A percentile compares a stretch with the other conserved stretches of the same genome.
These are phyloP conservation scores for Trichophyton simii DNA, from an alignment of 2,329 filamentous ascomycete genomes.

Conservation along the genomic window DNA sequence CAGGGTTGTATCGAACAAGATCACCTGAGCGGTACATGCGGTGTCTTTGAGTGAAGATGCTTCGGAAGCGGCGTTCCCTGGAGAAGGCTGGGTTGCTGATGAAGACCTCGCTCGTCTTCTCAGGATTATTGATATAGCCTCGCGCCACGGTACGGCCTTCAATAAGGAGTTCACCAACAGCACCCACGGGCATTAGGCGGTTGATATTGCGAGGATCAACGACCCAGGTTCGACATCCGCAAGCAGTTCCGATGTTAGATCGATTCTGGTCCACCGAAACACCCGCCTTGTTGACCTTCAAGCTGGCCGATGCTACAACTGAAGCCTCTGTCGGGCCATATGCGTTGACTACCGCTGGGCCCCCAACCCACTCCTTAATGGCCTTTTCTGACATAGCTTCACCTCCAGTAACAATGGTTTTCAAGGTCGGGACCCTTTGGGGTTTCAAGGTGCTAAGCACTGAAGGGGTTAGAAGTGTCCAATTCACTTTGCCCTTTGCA, in stretches of 20 bases:
- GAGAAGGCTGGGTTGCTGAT: constrained; percentile 34
- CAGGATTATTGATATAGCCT: constrained; percentile 44
- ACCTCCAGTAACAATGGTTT: constrained; percentile 33
- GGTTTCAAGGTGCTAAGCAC: constrained; percentile 41
- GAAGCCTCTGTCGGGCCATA: constrained; percentile 33
- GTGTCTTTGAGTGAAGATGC: constrained; percentile 11
- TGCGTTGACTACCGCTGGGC: constrained; percentile 33
- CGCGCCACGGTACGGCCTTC: constrained; percentile 40
- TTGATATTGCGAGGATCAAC: constrained; percentile 28
- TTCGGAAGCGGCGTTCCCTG: constrained; percentile 6
- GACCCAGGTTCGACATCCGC: constrained; percentile 28
- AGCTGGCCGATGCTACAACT: constrained; percentile 19
- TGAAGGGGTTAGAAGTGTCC: constrained; percentile 46
- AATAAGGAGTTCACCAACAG: constrained; percentile 24
- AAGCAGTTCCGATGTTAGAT: constrained; percentile 24
- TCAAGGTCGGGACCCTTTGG: constrained; percentile 33
- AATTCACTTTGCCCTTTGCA: constrained; percentile 39
- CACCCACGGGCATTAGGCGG: constrained; percentile 38
- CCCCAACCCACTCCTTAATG: constrained; percentile 33
- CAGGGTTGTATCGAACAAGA: constrained; percentile 15
- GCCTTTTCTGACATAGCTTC: constrained; percentile 33
- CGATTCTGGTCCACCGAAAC: constrained; percentile 19
- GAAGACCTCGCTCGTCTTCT: constrained; percentile 45
- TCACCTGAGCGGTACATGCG: constrained; percentile 19
- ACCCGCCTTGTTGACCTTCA: constrained; percentile 19